Percentiles rank a stretch among this genome's conserved stretches.
These are phyloP conservation scores for Globisporangium uncinulatum DNA, from an alignment of 352 stramenopile genomes.

Conservation along the genomic window DNA sequence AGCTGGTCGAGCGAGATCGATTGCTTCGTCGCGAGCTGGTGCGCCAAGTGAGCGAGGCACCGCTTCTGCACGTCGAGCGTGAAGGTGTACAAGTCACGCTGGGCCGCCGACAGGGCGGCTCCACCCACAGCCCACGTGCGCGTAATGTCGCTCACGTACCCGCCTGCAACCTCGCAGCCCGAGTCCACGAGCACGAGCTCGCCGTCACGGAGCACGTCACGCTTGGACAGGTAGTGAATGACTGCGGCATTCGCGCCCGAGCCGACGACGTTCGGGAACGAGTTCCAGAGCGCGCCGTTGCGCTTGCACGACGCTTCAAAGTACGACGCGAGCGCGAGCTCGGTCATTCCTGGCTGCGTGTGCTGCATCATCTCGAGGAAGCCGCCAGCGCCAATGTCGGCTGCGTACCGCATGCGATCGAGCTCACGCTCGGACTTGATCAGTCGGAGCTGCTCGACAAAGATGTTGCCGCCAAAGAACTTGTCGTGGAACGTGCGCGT, in stretches of 20 bases:
- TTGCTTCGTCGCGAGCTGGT: slow-evolving; percentile 38
- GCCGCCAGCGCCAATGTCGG: slow-evolving; percentile 52
- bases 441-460: slow-evolving; percentile 70
- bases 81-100: slow-evolving; percentile 67
- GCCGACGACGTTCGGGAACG: slow-evolving; percentile 81
- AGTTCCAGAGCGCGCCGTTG: slow-evolving; percentile 71
- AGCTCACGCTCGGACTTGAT: slow-evolving; percentile 72
- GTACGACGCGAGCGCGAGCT: slow-evolving; percentile 60
- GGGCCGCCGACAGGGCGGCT: slow-evolving; percentile 29
- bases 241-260: slow-evolving; percentile 71
- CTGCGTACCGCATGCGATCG: slow-evolving; percentile 68
- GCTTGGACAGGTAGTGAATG: slow-evolving; percentile 81
- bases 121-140: slow-evolving; percentile 66
- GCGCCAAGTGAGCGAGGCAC: slow-evolving; percentile 46
- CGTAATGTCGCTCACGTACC: slow-evolving; percentile 81
- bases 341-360: slow-evolving; percentile 54
- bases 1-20: slow-evolving; percentile 65
- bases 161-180: slow-evolving; percentile 70
- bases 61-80: slow-evolving; percentile 75
- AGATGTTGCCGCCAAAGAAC: slow-evolving; percentile 64
- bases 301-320: slow-evolving; percentile 72
- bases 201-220: slow-evolving; percentile 39
- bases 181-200: slow-evolving; percentile 86
- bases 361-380: slow-evolving; percentile 79
- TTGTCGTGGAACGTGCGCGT: slow-evolving; percentile 58